phyloP scores from a whole-genome alignment of 495 filamentous ascomycete species.

The Penicillium soppii region DNA sequence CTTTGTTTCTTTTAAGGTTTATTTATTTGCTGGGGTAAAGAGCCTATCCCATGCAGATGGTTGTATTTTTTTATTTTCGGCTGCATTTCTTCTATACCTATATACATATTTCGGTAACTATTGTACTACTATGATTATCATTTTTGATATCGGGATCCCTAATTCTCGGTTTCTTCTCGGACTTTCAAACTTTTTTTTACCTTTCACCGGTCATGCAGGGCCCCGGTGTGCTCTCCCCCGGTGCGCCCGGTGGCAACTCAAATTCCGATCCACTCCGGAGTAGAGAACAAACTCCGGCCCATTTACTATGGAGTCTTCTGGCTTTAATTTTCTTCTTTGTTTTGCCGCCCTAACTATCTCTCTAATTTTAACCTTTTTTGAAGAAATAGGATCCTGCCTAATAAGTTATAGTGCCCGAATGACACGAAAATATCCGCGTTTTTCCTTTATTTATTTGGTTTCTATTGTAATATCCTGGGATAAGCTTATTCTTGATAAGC shows the following conservation, averaged over 20 bases:
- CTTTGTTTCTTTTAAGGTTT: neutral
- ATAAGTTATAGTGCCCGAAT: neutral
- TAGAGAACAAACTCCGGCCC: neutral
- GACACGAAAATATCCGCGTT: neutral
- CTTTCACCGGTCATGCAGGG: conserved; percentile 2
- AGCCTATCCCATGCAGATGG: too few species aligned
- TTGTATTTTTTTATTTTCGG: too few species aligned
- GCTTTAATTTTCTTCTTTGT: neutral
- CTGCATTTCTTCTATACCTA: too few species aligned
- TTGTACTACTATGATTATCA: neutral
- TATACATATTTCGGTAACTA: too few species aligned
- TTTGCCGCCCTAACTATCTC: neutral
- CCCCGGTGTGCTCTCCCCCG: too few species aligned
- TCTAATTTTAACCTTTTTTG: neutral
- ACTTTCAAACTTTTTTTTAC: neutral
- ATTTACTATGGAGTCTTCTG: too few species aligned
- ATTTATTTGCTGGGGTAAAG: neutral
- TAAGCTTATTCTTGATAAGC: conserved; percentile 3
- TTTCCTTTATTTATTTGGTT: too few species aligned
- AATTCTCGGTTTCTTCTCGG: neutral
- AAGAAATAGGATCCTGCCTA: neutral
- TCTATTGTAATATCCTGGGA: neutral
- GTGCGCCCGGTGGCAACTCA: conserved; percentile 5
- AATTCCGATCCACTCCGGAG: neutral
- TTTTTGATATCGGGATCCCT: neutral